phyloP scores from a whole-genome alignment of 306 rosid species.

The Malus sylvestris region DNA sequence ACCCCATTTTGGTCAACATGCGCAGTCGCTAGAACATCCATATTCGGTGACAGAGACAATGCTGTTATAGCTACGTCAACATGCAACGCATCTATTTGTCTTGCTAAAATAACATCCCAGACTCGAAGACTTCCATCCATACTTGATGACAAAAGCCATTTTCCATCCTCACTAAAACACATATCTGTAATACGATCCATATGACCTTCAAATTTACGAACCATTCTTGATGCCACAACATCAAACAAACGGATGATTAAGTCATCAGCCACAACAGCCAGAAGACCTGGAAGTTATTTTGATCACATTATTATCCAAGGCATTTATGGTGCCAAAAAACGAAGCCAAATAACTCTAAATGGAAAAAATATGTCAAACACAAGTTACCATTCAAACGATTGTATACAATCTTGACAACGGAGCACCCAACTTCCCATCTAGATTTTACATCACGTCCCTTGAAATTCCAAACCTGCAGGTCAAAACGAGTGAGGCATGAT shows the following conservation, averaged over 20 bases:
- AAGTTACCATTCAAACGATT: slow-evolving; percentile 76
- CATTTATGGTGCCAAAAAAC: background rate
- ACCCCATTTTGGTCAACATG: slow-evolving; percentile 93
- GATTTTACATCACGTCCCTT: slow-evolving; percentile 57
- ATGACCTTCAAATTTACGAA: slow-evolving; percentile 90
- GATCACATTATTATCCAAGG: background rate
- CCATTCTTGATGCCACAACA: slow-evolving; percentile 70
- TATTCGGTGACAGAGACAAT: slow-evolving; percentile 81
- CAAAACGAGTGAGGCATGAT: slow-evolving; percentile 10
- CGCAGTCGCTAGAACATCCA: slow-evolving; percentile 84
- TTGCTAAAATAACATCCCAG: slow-evolving; percentile 86
- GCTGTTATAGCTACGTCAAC: slow-evolving; percentile 78
- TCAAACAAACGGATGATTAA: slow-evolving; percentile 69
- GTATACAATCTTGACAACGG: slow-evolving; percentile 64
- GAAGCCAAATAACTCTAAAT: background rate
- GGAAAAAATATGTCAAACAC: background rate
- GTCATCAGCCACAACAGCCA: slow-evolving; percentile 82
- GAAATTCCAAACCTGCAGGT: slow-evolving; percentile 85
- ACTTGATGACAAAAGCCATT: slow-evolving; percentile 90
- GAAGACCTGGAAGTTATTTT: slow-evolving; percentile 57
- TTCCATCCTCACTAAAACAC: slow-evolving; percentile 97
- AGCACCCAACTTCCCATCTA: slow-evolving; percentile 69
- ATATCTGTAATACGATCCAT: slow-evolving; percentile 84
- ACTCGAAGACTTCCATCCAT: slow-evolving; percentile 96
- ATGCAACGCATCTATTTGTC: slow-evolving; percentile 78